Evolutionary conservation across 2,329 filamentous ascomycete genomes (phyloP), one percentile per base, ranked within the genome.

Genomic region (Fusarium aywerte): DNA sequence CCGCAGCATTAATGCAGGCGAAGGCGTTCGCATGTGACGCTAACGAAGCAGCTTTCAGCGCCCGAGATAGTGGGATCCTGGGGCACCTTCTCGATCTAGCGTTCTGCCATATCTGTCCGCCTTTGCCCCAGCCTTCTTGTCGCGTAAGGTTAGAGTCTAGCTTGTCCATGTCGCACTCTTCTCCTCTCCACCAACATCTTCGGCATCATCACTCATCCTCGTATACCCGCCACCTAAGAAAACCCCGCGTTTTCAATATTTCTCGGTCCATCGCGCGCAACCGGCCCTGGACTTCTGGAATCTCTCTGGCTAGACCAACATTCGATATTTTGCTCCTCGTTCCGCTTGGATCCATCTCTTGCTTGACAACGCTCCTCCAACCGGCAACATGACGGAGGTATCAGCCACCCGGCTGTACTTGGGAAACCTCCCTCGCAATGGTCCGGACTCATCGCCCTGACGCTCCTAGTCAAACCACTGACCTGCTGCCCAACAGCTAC

Each of bases 371-470:
- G 36, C 45, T 56, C 45, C 56, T 65, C 44, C 55, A 29, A 67
- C 58, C 73, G 70, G 72, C 77, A 86, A 80, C 79, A 93, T 93
- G 88, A 90, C 89, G 76, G 93, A 97, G 83, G 95, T 97, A 73
- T 97, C 93, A 68, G 91, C 92, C 73, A 98, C 95, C 77, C 89
- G 96, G 83, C 92, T 98, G 74, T 99, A 98, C 84, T 85, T 98
- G 83, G 95, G 95, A 82, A 98, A 98, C 84, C 90, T 99, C 80
- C 95, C 96, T 81, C 92, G 93, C 81, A 93, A 92, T 85, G 93
- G 94, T 97, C 89, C 76, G 74, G 76, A 73, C 57, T 68, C 72
- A 74, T 70, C 69, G 67, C 68, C 69, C 68, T 66, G 66, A 67
- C 57, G 67, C 67, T 73, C 70, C 68, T 74, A 74, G 73, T 69